Conservation (phyloP, 768 basidiomycete species). For the Postia placenta region DNA sequence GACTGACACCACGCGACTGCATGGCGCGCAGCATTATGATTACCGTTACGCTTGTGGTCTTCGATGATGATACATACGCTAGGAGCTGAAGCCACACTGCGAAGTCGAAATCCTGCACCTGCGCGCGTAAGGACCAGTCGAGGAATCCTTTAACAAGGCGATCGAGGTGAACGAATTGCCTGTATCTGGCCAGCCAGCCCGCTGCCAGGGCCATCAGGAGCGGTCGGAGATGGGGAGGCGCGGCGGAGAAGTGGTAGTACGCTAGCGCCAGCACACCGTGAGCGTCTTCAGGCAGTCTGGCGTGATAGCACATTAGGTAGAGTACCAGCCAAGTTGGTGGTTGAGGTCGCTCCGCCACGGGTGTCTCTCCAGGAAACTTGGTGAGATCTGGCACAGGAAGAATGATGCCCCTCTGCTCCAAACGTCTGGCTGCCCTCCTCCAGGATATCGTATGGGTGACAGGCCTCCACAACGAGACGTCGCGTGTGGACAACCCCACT, state of each 20-base stretch:
- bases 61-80: constrained; percentile 31
- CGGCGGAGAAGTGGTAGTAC: constrained; percentile 29
- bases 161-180: not conserved
- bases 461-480: too few species aligned
- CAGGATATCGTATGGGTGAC: constrained; percentile 1
- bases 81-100: constrained; percentile 45
- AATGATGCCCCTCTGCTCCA: not conserved
- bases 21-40: constrained; percentile 40
- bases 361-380: not conserved
- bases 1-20: constrained; percentile 36
- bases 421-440: not conserved
- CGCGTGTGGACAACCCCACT: not conserved
- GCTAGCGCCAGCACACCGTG: constrained; percentile 37
- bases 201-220: constrained; percentile 41
- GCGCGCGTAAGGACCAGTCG: not conserved
- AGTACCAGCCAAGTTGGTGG: constrained; percentile 53
- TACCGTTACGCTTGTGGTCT: constrained; percentile 12
- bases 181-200: constrained; percentile 2
- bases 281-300: constrained; percentile 41
- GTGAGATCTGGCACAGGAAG: not conserved
- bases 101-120: constrained; percentile 39
- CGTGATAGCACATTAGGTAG: constrained; percentile 39
- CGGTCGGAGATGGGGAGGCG: constrained; percentile 30
- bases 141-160: not conserved
- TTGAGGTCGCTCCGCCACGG: not conserved